Evolutionary conservation across 2,329 filamentous ascomycete species (phyloP), one percentile per base, ranked within the genome.

Genomic region (Grosmannia clavigera): DNA sequence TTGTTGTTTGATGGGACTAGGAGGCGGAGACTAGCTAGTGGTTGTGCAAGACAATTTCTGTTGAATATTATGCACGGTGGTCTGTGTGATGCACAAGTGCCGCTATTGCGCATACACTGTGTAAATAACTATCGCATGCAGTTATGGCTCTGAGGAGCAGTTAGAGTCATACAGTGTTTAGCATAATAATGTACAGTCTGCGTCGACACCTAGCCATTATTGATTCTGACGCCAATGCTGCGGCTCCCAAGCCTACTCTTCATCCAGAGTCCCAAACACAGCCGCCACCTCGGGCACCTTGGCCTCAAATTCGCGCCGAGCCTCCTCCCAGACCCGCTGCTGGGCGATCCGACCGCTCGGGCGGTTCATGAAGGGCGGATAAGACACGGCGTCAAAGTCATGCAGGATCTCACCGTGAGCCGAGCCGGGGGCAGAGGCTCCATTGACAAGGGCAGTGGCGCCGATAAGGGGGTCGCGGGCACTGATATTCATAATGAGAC

Each of bases 391-490:
- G 27, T 68, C 70, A 61, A 72, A 73, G 58, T 73, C 71, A 50
- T 73, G 71, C 66, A 73, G 66, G 57, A 73, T 73, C 61, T 72
- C 69, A 14, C 71, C 71, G 57, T 73, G 68, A 0, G 58, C 67
- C 1, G 70, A 65, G n/a, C 60, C 67, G 0, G 66, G 58, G 1
- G 66, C 67, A 0, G 71, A 73, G 54, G 68, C 71, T 27, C 71
- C 71, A 60, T 73, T 73, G 40, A 73, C 69, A 22, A 73, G 63
- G 22, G 70, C 70, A n/a, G 69, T 70, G n/a, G 71, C 71, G 35
- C 71, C 68, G 43, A 71, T 68, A 27, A 69, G 63, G 0, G 71
- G 71, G 31, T 72, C 71, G 60, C 71, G 66, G 0, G 71, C 70
- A 29, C 68, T 68, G 62, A 73, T 68, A 61, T 73, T 73, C 70